Base-by-base conservation (phyloP, 768 basidiomycete species). In the Pleurotus cornucopiae region DNA sequence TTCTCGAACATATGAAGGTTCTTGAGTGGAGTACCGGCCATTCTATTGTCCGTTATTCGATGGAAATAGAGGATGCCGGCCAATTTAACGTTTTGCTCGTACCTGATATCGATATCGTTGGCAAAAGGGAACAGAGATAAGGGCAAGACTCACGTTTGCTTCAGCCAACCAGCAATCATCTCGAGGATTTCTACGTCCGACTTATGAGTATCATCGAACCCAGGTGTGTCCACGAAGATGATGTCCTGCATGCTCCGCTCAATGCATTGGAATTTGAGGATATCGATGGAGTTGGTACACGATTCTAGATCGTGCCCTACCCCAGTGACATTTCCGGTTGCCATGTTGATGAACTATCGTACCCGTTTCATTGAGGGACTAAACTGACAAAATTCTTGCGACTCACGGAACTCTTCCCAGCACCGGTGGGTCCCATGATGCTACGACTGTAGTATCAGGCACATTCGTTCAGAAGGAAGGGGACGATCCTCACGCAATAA, bases 1-100 rank as follows among this genome's bases (percentile, higher is more conserved):
- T 62, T 62, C 25, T 64, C 60, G 58, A 76, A 74, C 62, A 73
- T 61, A n/a, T 59, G 57, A 45, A 74, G 64, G 56, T 73, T 63
- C 20, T 58, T 65, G 20, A 49, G 47, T 6, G 58, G 56, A 13
- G 69, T 66, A 12, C 69, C 72, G 7, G 64, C 58, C 62, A 76
- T 63, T 3, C 71, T 67, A 21, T 58, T 56, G 16, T 60, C 57
- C 2, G 65, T 57, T 20, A 67, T 65, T 3, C 61, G 57, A 39
- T 65, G 66, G 16, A 67, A 56, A 44, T 65, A 67, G 20, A 67
- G 51, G 60, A 71, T 59, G 7, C 75, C 76, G 16, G 62, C 44
- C 3, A 67, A 47, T 45, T 55, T 58, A 12, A 56, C 46, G 3
- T 56, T 30, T 7, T 25, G 37, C 23, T 47, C 49, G 48, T 62